Base-by-base conservation (phyloP, 2,329 filamentous ascomycete genomes). In the Dactylellina drechsleri region DNA sequence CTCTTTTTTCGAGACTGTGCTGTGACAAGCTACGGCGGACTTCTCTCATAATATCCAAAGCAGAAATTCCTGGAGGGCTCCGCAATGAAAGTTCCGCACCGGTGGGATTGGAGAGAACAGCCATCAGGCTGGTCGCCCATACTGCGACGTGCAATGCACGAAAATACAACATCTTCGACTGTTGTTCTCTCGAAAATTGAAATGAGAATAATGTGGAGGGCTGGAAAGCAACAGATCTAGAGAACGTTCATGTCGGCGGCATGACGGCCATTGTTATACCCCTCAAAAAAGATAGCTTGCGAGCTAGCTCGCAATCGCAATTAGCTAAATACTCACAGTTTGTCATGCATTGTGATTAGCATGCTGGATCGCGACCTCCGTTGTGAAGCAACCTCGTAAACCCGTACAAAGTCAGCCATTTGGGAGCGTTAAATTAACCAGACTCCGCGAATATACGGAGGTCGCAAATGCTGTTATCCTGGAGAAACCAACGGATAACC, bases 1-100 rank as follows among this genome's bases (percentile, higher is more conserved):
- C 79, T 72, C 71, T 78, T 66, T 58, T 77, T 62, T 23, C 61
- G 31, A 15, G 20, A 36, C 26, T n/a, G 28, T 54, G 13, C 26
- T 54, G 23, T 8, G 52, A 54, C 26, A 54, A 36, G 52, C 52
- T 54, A 16, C 52, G 52, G 12, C 52, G 52, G 16, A 54, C 26
- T 36, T 20, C 20, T 31, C 26, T 54, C 52, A 54, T 52, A 13
- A 52, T 52, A 18, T 52, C 47, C 5, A 4, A n/a, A 12, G 47
- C n/a, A 18, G 47, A 12, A 5, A n/a, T 12, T 13, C 52, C 52
- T 12, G 52, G 52, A 36, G 52, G 52, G n/a, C 47, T 16, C 47
- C 47, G 18, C 12, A n/a, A 3, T 36, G 52, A 15, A 10, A 54
- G 12, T 15, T 54, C 52, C 10, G 23, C 26, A n/a, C 23, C 52